Evolutionary conservation across 2,329 filamentous ascomycete genomes (phyloP).

Genomic region (Cladosporium halotolerans): DNA sequence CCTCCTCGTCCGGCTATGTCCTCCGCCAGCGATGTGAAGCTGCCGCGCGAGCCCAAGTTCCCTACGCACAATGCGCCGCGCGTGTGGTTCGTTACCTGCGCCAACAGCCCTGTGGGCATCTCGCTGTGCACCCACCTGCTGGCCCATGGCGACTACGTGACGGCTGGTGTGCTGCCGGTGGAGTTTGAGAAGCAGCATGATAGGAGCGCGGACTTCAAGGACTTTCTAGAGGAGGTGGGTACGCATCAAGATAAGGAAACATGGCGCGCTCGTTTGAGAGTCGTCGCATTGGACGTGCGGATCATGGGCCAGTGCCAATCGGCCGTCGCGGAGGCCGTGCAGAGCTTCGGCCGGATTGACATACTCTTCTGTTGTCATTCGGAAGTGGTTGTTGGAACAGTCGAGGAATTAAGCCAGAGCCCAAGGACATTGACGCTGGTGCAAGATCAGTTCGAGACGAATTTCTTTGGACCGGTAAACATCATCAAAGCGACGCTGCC

Average conservation of each 20-base stretch:
- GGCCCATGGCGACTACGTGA: slow-evolving; percentile 84
- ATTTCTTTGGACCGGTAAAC: slow-evolving; percentile 94
- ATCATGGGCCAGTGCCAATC: slow-evolving; percentile 69
- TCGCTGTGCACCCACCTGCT: slow-evolving; percentile 75
- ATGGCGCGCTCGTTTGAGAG: slow-evolving; percentile 71
- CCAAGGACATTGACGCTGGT: slow-evolving; percentile 70
- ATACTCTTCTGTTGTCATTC: slow-evolving; percentile 85
- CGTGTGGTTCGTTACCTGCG: slow-evolving; percentile 88
- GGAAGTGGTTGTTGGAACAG: slow-evolving; percentile 81
- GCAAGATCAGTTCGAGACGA: slow-evolving; percentile 85
- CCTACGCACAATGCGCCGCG: slow-evolving; percentile 62
- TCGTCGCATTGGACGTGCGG: slow-evolving; percentile 54
- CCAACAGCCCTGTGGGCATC: slow-evolving; percentile 76
- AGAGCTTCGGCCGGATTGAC: slow-evolving; percentile 79
- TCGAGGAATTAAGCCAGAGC: slow-evolving; percentile 79
- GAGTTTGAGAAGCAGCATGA: slow-evolving; percentile 66
- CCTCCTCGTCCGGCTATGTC: slow-evolving; percentile 1
- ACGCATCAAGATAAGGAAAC: slow-evolving; percentile 53
- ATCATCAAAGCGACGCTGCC: slow-evolving; percentile 86
- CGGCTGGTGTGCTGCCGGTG: slow-evolving; percentile 71
- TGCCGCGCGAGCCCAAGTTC: slow-evolving; percentile 43
- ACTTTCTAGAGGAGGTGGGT: slow-evolving; percentile 59
- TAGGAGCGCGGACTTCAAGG: slow-evolving; percentile 71
- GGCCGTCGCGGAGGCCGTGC: slow-evolving; percentile 78
- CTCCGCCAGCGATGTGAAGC: slow-evolving; percentile 23